phyloP scores from a whole-genome alignment of 768 basidiomycete genomes.

The Termitomyces sp. region DNA sequence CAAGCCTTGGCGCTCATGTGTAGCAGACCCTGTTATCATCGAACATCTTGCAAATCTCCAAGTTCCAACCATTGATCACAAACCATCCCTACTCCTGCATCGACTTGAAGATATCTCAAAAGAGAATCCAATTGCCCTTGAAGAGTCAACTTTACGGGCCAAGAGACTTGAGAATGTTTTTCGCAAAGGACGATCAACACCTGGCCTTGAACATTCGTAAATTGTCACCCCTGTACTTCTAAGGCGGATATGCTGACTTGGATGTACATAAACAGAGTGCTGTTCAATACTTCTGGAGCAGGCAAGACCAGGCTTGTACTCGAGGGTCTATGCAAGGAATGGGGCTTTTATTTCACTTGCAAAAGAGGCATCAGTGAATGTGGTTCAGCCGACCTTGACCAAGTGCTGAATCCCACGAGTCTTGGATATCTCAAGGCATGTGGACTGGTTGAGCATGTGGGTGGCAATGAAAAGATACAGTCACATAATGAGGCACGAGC shows the following conservation, averaged over 20 bases:
- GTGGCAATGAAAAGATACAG: rapidly evolving
- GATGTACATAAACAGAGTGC: background rate
- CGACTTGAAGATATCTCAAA: background rate
- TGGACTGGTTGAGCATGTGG: background rate
- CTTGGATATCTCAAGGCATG: background rate
- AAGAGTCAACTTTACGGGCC: background rate
- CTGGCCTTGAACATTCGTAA: background rate
- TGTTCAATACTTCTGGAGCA: background rate
- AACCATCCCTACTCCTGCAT: background rate
- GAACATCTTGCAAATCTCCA: background rate
- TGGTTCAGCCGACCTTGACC: background rate
- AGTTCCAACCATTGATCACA: background rate
- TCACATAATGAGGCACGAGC: background rate
- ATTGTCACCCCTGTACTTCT: background rate
- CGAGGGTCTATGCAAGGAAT: slow-evolving; percentile 1
- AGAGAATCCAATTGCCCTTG: background rate
- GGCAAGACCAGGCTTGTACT: background rate
- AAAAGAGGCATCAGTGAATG: background rate
- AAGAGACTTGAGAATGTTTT: background rate
- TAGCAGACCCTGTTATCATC: background rate
- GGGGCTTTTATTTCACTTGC: slow-evolving; percentile 1
- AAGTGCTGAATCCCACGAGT: background rate
- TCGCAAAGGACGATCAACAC: no score
- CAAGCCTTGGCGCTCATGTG: background rate
- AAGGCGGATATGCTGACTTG: background rate